Conservation (phyloP, 768 basidiomycete species). For the Tricholoma terreum region DNA sequence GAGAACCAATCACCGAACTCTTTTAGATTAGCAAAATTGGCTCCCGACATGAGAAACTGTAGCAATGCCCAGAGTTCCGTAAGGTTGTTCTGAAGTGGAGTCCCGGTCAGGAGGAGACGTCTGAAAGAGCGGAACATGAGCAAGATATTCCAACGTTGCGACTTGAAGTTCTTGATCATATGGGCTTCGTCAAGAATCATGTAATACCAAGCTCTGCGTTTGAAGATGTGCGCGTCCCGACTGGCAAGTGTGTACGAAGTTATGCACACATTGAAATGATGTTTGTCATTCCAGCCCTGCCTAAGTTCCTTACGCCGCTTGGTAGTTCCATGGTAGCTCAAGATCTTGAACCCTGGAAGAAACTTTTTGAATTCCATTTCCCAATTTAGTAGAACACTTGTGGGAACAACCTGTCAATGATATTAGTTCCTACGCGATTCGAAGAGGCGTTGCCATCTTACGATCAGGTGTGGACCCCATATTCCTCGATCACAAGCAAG, state of each 20-base stretch:
- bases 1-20: conserved; percentile 98
- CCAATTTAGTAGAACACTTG: conserved; percentile 94
- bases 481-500: conserved; percentile 88
- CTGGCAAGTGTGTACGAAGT: conserved; percentile 94
- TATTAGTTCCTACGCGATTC: conserved; percentile 15
- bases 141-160: conserved; percentile 89
- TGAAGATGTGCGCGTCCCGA: conserved; percentile 87
- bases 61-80: conserved; percentile 94
- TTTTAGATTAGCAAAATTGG: conserved; percentile 86
- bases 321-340: conserved; percentile 88
- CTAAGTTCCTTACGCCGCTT: conserved; percentile 89
- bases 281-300: conserved; percentile 86
- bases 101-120: conserved; percentile 89
- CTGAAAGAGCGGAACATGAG: conserved; percentile 85
- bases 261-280: conserved; percentile 91
- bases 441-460: conserved; percentile 26
- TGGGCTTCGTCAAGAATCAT: conserved; percentile 96
- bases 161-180: conserved; percentile 97
- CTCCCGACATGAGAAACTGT: conserved; percentile 90
- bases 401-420: conserved; percentile 70
- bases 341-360: conserved; percentile 78
- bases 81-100: conserved; percentile 94
- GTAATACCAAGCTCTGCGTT: conserved; percentile 92
- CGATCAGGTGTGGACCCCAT: conserved; percentile 90
- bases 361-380: conserved; percentile 98